Base-by-base conservation (phyloP, 768 basidiomycete species). In the Rhodotorula taiwanensis region DNA sequence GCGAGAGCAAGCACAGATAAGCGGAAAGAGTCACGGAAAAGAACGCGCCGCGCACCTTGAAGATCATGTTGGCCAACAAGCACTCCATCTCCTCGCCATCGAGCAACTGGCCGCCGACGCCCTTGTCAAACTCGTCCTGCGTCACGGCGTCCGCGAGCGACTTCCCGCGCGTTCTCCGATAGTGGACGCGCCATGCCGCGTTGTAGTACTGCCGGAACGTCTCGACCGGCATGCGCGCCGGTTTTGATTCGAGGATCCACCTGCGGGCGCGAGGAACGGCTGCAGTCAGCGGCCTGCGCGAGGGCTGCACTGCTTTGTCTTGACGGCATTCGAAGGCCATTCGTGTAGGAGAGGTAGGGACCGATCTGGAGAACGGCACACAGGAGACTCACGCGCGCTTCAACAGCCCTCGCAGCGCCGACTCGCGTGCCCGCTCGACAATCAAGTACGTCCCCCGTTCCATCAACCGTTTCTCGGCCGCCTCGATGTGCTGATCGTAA, bases 401-500 rank as follows among this genome's bases (percentile, higher is more conserved):
- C 61, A 97, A 90, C 39, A 94, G 76, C 13, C 87, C 83, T 51
- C 94, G 79, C 55, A 97, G 78, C 72, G 89, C 93, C 7, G 89
- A 80, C 75, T 95, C 92, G 44, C 94, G 78, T 14, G 87, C 90
- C 65, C 86, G 84, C 76, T 98, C 94, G 2, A 97, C 78, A 3
- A 86, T 86, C 18, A 95, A 80, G 81, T 86, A 92, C 13, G 91
- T 79, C 66, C 89, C 93, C 51, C 92, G 80, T 55, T 88, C 86
- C n/a, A 95, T 82, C 10, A 97, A 81, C 47, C 85, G 78, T 51
- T 80, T 78, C 74, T 94, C 88, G 54, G 76, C 79, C 64, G 86
- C 83, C 48, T 74, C 71, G 21, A 99, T 79, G 1, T 90, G 84
- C 18, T 77, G 71, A 72, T 99, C 95, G 69, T 88, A 99, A n/a